These are phyloP conservation scores for Eremothecium coryli DNA, from an alignment of 1,139 yeast genomes.

Conservation along the genomic window DNA sequence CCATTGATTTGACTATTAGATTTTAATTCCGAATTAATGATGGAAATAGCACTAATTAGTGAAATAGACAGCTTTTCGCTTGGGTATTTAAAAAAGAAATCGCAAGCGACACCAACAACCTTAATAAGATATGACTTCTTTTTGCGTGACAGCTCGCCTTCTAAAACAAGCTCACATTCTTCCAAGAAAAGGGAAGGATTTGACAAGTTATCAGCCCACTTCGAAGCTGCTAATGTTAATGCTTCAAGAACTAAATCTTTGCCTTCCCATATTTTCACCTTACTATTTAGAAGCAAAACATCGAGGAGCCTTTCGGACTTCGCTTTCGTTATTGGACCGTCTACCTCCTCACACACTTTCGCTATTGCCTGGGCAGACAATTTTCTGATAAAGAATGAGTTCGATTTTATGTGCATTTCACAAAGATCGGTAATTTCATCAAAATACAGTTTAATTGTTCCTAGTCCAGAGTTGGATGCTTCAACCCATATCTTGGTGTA, in stretches of 20 bases:
- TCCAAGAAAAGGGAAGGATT: slow-evolving; percentile 28
- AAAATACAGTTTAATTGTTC: slow-evolving; percentile 61
- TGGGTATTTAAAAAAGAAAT: slow-evolving; percentile 40
- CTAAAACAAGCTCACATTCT: slow-evolving; percentile 34
- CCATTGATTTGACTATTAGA: too few relatives aligned
- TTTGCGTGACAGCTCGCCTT: slow-evolving; percentile 56
- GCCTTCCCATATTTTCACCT: slow-evolving; percentile 84
- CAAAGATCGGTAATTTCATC: slow-evolving; percentile 58
- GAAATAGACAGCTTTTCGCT: slow-evolving; percentile 31
- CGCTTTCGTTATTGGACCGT: slow-evolving; percentile 14
- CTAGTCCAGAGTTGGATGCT: slow-evolving; percentile 57
- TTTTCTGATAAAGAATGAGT: slow-evolving; percentile 56
- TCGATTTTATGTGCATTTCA: slow-evolving; percentile 43
- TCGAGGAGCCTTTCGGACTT: slow-evolving; percentile 37
- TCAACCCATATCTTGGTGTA: slow-evolving; percentile 74
- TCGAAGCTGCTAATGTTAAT: slow-evolving; percentile 48
- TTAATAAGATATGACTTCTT: slow-evolving; percentile 56
- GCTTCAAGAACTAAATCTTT: slow-evolving; percentile 71
- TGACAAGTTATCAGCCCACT: too few relatives aligned
- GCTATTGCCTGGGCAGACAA: slow-evolving; percentile 65
- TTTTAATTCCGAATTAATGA: slow-evolving; percentile 25
- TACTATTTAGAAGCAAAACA: slow-evolving; percentile 51
- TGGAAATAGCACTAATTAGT: slow-evolving; percentile 27
- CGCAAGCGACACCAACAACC: slow-evolving; percentile 43
- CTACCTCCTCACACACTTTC: slow-evolving; percentile 42